Percentiles rank a stretch among this genome's conserved stretches.
These are phyloP conservation scores for Stereocaulon alpinum DNA, from an alignment of 495 filamentous ascomycete genomes.

Conservation along the genomic window DNA sequence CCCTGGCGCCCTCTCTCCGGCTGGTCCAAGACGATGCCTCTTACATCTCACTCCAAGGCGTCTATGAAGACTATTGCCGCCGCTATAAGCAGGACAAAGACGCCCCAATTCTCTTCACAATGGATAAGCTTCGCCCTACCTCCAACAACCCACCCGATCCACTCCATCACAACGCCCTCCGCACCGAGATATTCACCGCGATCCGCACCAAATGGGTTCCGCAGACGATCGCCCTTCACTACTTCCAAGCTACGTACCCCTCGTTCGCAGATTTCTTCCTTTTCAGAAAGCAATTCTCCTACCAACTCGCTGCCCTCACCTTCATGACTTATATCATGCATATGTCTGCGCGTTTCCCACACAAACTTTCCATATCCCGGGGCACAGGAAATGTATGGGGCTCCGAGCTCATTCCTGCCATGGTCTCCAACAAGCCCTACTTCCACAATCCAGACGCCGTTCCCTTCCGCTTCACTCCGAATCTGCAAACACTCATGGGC, in stretches of 20 bases:
- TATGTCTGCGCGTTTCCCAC: constrained; percentile 87
- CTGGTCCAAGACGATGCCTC: constrained; percentile 91
- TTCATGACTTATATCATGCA: constrained; percentile 99
- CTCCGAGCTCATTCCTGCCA: constrained; percentile 76
- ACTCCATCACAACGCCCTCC: constrained; percentile 53
- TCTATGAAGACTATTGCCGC: constrained; percentile 93
- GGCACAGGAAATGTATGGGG: constrained; percentile 92
- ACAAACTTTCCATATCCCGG: constrained; percentile 86
- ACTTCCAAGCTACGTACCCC: constrained; percentile 83
- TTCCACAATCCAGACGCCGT: constrained; percentile 94
- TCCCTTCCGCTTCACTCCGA: constrained; percentile 93
- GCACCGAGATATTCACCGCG: constrained; percentile 75
- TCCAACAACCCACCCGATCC: constrained; percentile 39
- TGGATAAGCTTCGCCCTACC: constrained; percentile 77
- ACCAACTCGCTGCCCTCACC: constrained; percentile 89
- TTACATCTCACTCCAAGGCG: constrained; percentile 85
- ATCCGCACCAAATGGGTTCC: constrained; percentile 90
- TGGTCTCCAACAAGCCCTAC: constrained; percentile 68
- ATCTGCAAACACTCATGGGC: constrained; percentile 89
- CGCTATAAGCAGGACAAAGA: constrained; percentile 80
- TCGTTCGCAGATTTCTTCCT: constrained; percentile 93
- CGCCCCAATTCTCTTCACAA: constrained; percentile 85
- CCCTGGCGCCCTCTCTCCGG: constrained; percentile 82
- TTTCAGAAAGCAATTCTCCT: constrained; percentile 91
- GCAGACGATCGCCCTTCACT: constrained; percentile 66